Evolutionary conservation across 2,329 filamentous ascomycete species (phyloP).

Genomic region (Akanthomyces lecanii): DNA sequence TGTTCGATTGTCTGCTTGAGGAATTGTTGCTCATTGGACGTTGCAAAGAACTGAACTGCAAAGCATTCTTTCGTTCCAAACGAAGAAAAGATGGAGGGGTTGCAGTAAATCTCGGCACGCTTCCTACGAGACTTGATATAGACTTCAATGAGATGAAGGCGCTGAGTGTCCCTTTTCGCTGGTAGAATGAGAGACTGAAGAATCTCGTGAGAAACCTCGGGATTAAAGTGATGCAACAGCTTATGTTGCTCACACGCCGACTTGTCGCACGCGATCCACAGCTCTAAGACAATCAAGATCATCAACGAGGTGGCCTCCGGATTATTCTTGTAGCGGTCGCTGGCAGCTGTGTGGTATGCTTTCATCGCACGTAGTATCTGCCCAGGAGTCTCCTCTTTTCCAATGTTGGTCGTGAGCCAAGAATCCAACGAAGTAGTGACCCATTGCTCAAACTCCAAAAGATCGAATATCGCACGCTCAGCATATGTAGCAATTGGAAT

Average conservation of each 20-base stretch:
- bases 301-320: constrained; percentile 48
- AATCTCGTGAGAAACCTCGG: constrained; percentile 35
- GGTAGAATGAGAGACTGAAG: constrained; percentile 44
- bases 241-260: constrained; percentile 34
- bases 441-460: constrained; percentile 47
- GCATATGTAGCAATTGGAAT: neutral
- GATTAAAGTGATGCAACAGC: constrained; percentile 44
- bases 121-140: constrained; percentile 34
- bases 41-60: neutral
- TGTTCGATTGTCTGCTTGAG: neutral
- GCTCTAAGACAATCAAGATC: constrained; percentile 50
- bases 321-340: constrained; percentile 31
- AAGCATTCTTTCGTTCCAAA: neutral
- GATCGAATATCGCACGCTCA: neutral
- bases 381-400: constrained; percentile 23
- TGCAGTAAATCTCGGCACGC: neutral
- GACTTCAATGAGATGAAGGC: constrained; percentile 40
- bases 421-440: constrained; percentile 33
- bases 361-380: constrained; percentile 28
- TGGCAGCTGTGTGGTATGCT: constrained; percentile 31
- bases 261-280: constrained; percentile 56
- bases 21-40: neutral
- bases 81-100: neutral
- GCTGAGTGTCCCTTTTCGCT: constrained; percentile 38
- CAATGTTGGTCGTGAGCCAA: constrained; percentile 33